These are phyloP conservation scores for Cyclostephanos tholiformis DNA, from an alignment of 108 stramenopile genomes.

Conservation along the genomic window DNA sequence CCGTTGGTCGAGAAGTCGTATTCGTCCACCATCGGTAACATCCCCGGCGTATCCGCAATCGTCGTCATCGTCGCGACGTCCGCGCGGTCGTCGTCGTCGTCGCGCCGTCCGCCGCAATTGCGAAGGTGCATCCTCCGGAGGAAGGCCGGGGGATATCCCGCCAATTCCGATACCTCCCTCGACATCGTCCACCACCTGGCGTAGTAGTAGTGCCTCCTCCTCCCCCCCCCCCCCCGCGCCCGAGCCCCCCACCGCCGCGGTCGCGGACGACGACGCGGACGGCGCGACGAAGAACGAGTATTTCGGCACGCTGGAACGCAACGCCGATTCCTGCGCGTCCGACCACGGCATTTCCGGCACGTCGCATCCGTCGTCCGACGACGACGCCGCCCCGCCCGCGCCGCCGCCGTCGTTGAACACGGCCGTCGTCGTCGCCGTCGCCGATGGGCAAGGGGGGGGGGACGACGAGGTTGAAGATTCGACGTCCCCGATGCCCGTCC, in stretches of 20 bases:
- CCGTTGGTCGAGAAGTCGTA: constrained; percentile 70
- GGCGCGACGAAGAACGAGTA: constrained; percentile 59
- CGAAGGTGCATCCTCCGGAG: constrained; percentile 38
- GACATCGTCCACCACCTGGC: constrained; percentile 74
- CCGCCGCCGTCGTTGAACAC: no score
- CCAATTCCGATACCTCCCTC: constrained; percentile 70
- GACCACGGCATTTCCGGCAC: constrained; percentile 67
- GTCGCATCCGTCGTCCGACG: neutral
- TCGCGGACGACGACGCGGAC: constrained; percentile 30
- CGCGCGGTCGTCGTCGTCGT: neutral
- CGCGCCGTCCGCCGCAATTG: neutral
- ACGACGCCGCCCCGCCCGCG: no score
- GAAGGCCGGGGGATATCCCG: constrained; percentile 73
- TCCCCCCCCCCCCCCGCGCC: neutral
- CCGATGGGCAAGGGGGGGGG: neutral
- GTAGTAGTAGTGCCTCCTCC: constrained; percentile 16
- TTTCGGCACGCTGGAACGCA: constrained; percentile 59
- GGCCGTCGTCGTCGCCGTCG: neutral
- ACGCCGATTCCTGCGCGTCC: constrained; percentile 64
- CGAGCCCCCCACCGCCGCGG: no score
- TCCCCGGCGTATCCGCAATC: constrained; percentile 25
- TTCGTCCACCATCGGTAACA: constrained; percentile 75
- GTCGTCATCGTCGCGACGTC: neutral
- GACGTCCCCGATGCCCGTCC: neutral
- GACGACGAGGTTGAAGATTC: neutral